phyloP scores from a whole-genome alignment of 2,329 filamentous ascomycete species.

The Venturia pyrina region DNA sequence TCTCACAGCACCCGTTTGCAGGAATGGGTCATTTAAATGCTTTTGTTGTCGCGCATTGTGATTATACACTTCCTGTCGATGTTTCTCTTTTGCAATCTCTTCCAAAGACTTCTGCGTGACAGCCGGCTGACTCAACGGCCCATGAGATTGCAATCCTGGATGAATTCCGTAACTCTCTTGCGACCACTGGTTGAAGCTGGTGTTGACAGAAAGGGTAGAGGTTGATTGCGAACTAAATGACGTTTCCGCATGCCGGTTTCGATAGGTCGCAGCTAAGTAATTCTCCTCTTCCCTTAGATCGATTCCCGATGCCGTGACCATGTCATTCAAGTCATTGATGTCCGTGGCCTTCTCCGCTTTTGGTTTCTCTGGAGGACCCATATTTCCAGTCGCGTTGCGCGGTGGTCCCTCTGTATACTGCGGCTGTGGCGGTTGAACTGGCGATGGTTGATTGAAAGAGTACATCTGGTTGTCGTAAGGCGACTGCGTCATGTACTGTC shows the following conservation, averaged over 20 bases:
- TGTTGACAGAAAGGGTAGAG: background rate
- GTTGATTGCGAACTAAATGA: background rate
- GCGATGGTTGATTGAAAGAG: constrained; percentile 47
- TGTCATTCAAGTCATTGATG: constrained; percentile 70
- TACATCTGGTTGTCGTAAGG: constrained; percentile 17
- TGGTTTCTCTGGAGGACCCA: constrained; percentile 41
- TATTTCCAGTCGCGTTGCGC: constrained; percentile 29
- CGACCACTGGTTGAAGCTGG: constrained; percentile 13
- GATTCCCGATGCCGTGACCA: constrained; percentile 74
- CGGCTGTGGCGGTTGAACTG: constrained; percentile 16
- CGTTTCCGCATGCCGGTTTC: constrained; percentile 30
- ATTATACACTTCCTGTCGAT: constrained; percentile 54
- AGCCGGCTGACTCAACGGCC: constrained; percentile 41
- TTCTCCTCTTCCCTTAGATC: constrained; percentile 82
- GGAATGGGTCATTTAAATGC: constrained; percentile 64
- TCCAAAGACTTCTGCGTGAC: constrained; percentile 57
- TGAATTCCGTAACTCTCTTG: constrained; percentile 16
- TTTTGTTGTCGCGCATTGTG: constrained; percentile 52
- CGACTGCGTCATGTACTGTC: constrained; percentile 6
- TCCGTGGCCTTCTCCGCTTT: constrained; percentile 48
- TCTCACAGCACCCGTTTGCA: constrained; percentile 51
- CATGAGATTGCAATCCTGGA: constrained; percentile 12
- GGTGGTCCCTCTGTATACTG: constrained; percentile 1
- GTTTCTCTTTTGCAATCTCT: constrained; percentile 55
- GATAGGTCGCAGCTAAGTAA: constrained; percentile 60